Evolutionary conservation across 2,329 filamentous ascomycete species (phyloP).

Genomic region (Thielaviopsis ethacetica): DNA sequence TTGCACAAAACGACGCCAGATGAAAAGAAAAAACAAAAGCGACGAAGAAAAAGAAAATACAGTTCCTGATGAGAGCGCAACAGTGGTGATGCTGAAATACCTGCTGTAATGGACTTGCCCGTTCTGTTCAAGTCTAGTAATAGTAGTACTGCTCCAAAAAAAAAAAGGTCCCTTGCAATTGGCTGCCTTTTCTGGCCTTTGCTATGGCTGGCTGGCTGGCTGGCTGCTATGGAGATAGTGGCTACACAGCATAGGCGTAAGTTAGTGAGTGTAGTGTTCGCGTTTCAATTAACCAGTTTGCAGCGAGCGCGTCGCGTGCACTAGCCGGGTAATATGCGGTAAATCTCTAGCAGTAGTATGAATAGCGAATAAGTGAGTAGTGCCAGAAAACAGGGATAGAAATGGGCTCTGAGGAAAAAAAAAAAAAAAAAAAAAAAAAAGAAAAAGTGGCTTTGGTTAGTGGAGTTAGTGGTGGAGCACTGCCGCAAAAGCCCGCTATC

Average conservation of each 20-base stretch:
- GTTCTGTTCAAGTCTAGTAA: no score
- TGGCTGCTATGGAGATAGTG: background rate
- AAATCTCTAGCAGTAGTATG: background rate
- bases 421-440: background rate
- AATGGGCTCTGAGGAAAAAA: no score
- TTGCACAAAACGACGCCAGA: background rate
- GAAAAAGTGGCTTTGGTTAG: no score
- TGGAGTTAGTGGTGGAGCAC: background rate
- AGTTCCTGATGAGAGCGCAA: no score
- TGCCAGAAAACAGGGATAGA: no score
- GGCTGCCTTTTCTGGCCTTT: background rate
- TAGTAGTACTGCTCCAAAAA: background rate
- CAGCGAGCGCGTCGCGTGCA: constrained; percentile 6
- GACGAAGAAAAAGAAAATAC: background rate
- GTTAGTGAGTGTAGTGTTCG: background rate
- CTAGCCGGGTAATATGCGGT: background rate
- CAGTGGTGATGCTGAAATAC: no score
- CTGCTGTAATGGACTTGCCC: no score
- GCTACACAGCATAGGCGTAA: no score
- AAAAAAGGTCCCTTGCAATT: background rate
- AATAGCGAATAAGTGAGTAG: no score
- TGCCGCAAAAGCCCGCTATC: background rate
- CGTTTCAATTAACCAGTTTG: constrained; percentile 8
- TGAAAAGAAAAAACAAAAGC: background rate
- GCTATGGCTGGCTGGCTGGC: background rate